Evolutionary conservation across 2,329 filamentous ascomycete genomes (phyloP).

Genomic region (Penicillium sp.): DNA sequence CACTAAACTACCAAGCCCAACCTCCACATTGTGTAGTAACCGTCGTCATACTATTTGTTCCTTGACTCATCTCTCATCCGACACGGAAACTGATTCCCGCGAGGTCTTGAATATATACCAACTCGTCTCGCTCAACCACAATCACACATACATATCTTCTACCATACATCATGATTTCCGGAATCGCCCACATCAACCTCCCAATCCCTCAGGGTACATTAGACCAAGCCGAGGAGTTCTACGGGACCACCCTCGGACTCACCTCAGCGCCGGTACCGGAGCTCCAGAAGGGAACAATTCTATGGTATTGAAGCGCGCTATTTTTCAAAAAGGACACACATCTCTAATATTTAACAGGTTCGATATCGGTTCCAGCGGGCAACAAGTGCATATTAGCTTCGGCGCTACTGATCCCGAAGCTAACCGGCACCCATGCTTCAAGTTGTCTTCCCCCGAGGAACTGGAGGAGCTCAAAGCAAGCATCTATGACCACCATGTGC

Average conservation of each 20-base stretch:
- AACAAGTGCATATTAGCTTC: slow-evolving; percentile 58
- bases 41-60: neutral
- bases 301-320: slow-evolving; percentile 48
- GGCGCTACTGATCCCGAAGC: slow-evolving; percentile 46
- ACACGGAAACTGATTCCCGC: slow-evolving; percentile 10
- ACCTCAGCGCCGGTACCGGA: slow-evolving; percentile 54
- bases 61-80: neutral
- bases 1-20: neutral
- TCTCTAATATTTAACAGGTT: slow-evolving; percentile 40
- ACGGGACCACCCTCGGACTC: slow-evolving; percentile 57
- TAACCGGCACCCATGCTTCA: slow-evolving; percentile 60
- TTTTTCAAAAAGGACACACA: too few relatives aligned
- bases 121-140: neutral
- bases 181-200: slow-evolving; percentile 60
- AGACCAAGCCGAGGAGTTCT: slow-evolving; percentile 55
- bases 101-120: neutral
- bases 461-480: slow-evolving; percentile 49
- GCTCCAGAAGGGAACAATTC: slow-evolving; percentile 52
- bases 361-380: slow-evolving; percentile 54
- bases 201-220: slow-evolving; percentile 57
- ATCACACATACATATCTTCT: neutral
- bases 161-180: slow-evolving; percentile 48
- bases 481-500: slow-evolving; percentile 54
- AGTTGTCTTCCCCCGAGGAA: slow-evolving; percentile 49
- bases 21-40: neutral